Evolutionary conservation across 2,329 filamentous ascomycete genomes (phyloP), one percentile per base, ranked within the genome.

Genomic region (Talaromyces piceae): DNA sequence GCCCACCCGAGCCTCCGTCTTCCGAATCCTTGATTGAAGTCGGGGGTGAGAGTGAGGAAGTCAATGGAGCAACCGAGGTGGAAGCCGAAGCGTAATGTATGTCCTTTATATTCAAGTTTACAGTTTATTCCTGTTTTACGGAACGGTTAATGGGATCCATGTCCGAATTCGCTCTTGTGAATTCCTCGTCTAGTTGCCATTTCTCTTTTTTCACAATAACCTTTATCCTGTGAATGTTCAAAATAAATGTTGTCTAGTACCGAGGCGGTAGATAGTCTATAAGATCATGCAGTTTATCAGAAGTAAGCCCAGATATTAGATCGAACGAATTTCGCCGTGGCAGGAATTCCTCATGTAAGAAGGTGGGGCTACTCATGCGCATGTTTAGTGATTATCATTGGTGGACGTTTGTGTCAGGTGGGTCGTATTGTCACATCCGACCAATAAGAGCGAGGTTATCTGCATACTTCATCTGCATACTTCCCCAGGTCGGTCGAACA

Each of bases 11-110:
- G 62, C 61, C 64, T 51, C 59, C 67, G 54, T 62, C 64, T 18
- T 66, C 68, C 41, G 66, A 63, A 47, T 66, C 67, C 51, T 58
- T 75, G 55, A 71, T 74, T 53, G 69, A 74, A 56, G 58, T 73
- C 45, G 67, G 59, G 8, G 62, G 63, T 62, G 25, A 62, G 57
- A 11, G 56, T 61, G 41, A 63, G 41, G 63, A 63, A 6, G 49
- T 51, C 7, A 72, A 68, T 45, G 66, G 62, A 31, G 61, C 57
- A 27, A 54, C 63, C 5, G 63, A 68, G 53, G 58, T 59, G 41
- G 63, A 66, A 43, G 60, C 46, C 9, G 59, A 56, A 54, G 52
- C 39, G 44, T 46, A 46, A 28, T 46, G 44, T 28, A 46, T 33
- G 44, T 30, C 20, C 28, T 28, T 37, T n/a, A n/a, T n/a, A n/a